Evolutionary conservation across 495 filamentous ascomycete genomes (phyloP).

Genomic region (Chaetomium cochliodes): DNA sequence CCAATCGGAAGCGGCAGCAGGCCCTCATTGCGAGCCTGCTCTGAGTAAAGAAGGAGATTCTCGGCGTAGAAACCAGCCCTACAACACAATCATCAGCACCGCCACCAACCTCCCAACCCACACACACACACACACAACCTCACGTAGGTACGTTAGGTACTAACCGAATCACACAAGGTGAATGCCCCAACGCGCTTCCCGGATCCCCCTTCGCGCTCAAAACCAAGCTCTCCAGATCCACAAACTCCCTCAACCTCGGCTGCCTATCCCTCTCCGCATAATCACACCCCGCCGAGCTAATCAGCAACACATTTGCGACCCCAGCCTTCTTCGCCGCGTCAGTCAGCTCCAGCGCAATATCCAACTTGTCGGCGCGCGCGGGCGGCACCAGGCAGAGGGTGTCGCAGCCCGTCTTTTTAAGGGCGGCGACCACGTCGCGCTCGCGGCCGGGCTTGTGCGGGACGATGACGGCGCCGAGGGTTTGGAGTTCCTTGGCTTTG

Average conservation of each 20-base stretch:
- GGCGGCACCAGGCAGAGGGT: conserved; percentile 57
- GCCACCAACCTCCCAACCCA: background rate
- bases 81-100: background rate
- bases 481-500: conserved; percentile 54
- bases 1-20: conserved; percentile 53
- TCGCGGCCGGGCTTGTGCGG: conserved; percentile 46
- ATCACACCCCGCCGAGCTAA: conserved; percentile 56
- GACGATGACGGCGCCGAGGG: conserved; percentile 53
- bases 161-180: conserved; percentile 53
- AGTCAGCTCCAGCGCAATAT: conserved; percentile 51
- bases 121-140: too few species aligned
- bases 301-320: conserved; percentile 51
- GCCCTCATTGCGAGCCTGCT: conserved; percentile 47
- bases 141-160: conserved; percentile 2
- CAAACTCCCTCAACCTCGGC: conserved; percentile 54
- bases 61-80: conserved; percentile 57
- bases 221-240: conserved; percentile 51
- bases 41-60: conserved; percentile 53
- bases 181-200: conserved; percentile 41
- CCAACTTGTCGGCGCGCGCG: conserved; percentile 47
- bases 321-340: conserved; percentile 51
- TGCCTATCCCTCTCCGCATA: conserved; percentile 52
- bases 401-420: conserved; percentile 49
- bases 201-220: conserved; percentile 50
- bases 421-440: conserved; percentile 37